Percentiles rank a stretch among this genome's conserved stretches.
These are phyloP conservation scores for Periconia macrospinosa DNA, from an alignment of 2,329 filamentous ascomycete species.

Conservation along the genomic window DNA sequence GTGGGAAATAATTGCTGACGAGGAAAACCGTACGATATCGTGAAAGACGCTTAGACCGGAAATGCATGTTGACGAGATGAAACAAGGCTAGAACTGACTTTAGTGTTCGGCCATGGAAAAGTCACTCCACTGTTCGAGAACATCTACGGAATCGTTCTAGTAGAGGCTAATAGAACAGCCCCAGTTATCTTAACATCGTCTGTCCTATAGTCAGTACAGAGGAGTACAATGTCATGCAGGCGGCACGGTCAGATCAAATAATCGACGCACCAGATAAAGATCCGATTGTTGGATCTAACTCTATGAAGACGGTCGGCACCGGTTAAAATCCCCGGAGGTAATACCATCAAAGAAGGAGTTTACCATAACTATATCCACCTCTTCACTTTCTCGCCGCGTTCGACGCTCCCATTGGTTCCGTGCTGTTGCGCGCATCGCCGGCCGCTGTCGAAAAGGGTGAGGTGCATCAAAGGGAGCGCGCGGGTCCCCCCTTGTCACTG, in stretches of 20 bases:
- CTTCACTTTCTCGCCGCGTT: neutral
- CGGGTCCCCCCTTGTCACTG: neutral
- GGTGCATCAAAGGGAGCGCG: neutral
- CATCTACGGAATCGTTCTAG: neutral
- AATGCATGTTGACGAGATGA: neutral
- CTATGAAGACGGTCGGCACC: slow-evolving; percentile 1
- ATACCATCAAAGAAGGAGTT: neutral
- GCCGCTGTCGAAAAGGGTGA: neutral
- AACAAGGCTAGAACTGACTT: too few species aligned
- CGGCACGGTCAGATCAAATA: neutral
- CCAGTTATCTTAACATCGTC: neutral
- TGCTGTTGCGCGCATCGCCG: neutral
- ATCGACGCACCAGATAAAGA: neutral
- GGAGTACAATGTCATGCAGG: neutral
- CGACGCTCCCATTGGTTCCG: too few species aligned
- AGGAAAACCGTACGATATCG: too few species aligned
- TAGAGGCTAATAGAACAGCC: neutral
- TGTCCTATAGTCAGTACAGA: neutral
- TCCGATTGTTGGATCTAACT: slow-evolving; percentile 5
- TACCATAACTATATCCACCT: neutral
- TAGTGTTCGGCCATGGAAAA: too few species aligned
- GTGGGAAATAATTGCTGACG: too few species aligned
- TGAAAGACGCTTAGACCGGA: too few species aligned
- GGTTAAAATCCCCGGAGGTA: slow-evolving; percentile 5
- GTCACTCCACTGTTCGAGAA: neutral